phyloP scores from a whole-genome alignment of 2,329 filamentous ascomycete genomes.

The Aspergillus proliferans region DNA sequence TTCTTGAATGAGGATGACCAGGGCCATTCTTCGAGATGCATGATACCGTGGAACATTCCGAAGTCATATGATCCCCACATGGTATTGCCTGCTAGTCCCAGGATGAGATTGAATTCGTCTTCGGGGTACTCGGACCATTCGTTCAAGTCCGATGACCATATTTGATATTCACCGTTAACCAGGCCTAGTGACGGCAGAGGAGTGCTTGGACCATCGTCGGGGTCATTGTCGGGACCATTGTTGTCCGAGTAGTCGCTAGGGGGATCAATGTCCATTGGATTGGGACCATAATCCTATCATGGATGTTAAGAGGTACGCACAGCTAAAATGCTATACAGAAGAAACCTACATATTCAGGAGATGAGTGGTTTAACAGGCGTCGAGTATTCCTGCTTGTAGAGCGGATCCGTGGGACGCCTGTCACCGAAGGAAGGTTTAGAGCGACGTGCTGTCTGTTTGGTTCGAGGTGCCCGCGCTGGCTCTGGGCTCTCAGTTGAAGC shows the following conservation, averaged over 20 bases:
- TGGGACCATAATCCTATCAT: neutral
- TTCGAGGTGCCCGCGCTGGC: neutral
- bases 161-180: conserved; percentile 2
- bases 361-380: no score
- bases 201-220: neutral
- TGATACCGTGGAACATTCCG: conserved; percentile 10
- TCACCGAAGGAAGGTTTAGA: neutral
- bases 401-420: neutral
- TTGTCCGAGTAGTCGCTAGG: neutral
- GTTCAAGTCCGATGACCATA: neutral
- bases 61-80: conserved; percentile 17
- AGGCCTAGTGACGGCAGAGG: neutral
- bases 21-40: conserved; percentile 8
- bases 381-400: neutral
- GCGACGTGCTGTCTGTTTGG: neutral
- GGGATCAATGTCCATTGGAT: neutral
- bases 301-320: neutral
- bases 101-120: conserved; percentile 2
- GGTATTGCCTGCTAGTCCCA: conserved; percentile 1
- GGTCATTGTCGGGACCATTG: neutral
- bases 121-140: neutral
- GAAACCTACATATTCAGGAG: no score
- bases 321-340: no score
- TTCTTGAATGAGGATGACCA: conserved; percentile 1
- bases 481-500: neutral